Evolutionary conservation across 2,329 filamentous ascomycete species (phyloP).

Genomic region (Arthroderma sp.): DNA sequence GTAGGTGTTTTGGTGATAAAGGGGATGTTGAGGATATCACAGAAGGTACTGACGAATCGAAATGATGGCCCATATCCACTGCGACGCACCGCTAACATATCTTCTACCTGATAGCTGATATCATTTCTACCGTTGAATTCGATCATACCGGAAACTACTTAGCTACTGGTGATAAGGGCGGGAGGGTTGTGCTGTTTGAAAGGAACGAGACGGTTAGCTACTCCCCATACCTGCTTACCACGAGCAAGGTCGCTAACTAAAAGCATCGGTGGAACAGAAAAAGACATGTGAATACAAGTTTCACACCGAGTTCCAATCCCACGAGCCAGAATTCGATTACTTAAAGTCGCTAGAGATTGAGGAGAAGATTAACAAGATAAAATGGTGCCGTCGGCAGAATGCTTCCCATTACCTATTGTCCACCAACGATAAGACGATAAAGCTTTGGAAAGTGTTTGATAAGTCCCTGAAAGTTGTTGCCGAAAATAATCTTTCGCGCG

Average conservation of each 20-base stretch:
- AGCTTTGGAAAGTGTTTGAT: slow-evolving; percentile 99
- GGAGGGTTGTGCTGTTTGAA: slow-evolving; percentile 39
- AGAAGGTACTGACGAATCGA: slow-evolving; percentile 50
- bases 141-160: slow-evolving; percentile 41
- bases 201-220: slow-evolving; percentile 80
- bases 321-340: slow-evolving; percentile 98
- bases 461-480: slow-evolving; percentile 98
- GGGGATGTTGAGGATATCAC: slow-evolving; percentile 98
- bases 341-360: slow-evolving; percentile 98
- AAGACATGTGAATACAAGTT: slow-evolving; percentile 99
- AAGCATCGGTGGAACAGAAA: slow-evolving; percentile 50
- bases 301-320: slow-evolving; percentile 98
- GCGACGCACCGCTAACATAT: slow-evolving; percentile 6
- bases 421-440: slow-evolving; percentile 99
- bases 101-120: slow-evolving; percentile 28
- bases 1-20: slow-evolving; percentile 97
- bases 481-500: slow-evolving; percentile 94
- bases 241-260: neutral
- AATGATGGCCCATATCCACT: neutral
- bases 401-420: slow-evolving; percentile 95
- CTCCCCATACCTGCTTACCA: too few species aligned
- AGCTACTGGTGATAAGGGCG: slow-evolving; percentile 40
- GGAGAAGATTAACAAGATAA: slow-evolving; percentile 99
- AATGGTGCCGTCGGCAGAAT: slow-evolving; percentile 97
- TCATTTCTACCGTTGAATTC: slow-evolving; percentile 41